These are phyloP conservation scores for Cladorrhinum samala DNA, from an alignment of 495 filamentous ascomycete species.

Conservation along the genomic window DNA sequence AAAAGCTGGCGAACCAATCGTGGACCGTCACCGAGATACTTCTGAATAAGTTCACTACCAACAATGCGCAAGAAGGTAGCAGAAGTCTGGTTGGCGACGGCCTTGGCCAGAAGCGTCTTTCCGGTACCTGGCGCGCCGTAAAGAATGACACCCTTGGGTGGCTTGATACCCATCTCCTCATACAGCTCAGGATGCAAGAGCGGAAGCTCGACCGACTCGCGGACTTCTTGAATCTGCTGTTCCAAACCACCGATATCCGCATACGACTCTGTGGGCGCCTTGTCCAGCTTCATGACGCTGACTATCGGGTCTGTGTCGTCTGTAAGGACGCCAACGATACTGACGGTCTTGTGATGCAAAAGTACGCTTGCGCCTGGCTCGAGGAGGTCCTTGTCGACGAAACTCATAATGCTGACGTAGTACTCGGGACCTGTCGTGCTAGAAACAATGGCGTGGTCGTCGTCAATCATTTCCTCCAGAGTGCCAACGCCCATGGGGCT, in stretches of 20 bases:
- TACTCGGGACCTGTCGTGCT: slow-evolving; percentile 97
- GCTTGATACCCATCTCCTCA: slow-evolving; percentile 99
- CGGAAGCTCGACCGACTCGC: slow-evolving; percentile 93
- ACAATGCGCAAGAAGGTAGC: slow-evolving; percentile 98
- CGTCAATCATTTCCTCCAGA: slow-evolving; percentile 97
- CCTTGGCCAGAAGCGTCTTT: slow-evolving; percentile 96
- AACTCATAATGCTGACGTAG: slow-evolving; percentile 99
- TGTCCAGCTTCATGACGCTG: slow-evolving; percentile 99
- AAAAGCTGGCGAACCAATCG: slow-evolving; percentile 94
- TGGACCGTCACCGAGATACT: slow-evolving; percentile 95
- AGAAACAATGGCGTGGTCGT: slow-evolving; percentile 98
- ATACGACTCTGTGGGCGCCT: slow-evolving; percentile 96
- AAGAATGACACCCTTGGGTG: slow-evolving; percentile 97
- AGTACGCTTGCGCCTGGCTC: slow-evolving; percentile 95
- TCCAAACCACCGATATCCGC: slow-evolving; percentile 98
- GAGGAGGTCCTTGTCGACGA: slow-evolving; percentile 97
- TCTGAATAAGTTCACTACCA: slow-evolving; percentile 96
- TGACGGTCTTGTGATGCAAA: slow-evolving; percentile 95
- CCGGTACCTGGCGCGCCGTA: slow-evolving; percentile 97
- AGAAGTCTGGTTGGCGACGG: slow-evolving; percentile 96
- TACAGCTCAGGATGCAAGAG: slow-evolving; percentile 96
- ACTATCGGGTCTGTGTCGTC: slow-evolving; percentile 95
- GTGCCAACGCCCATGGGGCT: slow-evolving; percentile 98
- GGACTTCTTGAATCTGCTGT: slow-evolving; percentile 92
- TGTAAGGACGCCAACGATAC: slow-evolving; percentile 94